Percentiles rank a stretch among this genome's conserved stretches.
These are phyloP conservation scores for Hypoxylon sp. DNA, from an alignment of 2,329 filamentous ascomycete genomes.

Conservation along the genomic window DNA sequence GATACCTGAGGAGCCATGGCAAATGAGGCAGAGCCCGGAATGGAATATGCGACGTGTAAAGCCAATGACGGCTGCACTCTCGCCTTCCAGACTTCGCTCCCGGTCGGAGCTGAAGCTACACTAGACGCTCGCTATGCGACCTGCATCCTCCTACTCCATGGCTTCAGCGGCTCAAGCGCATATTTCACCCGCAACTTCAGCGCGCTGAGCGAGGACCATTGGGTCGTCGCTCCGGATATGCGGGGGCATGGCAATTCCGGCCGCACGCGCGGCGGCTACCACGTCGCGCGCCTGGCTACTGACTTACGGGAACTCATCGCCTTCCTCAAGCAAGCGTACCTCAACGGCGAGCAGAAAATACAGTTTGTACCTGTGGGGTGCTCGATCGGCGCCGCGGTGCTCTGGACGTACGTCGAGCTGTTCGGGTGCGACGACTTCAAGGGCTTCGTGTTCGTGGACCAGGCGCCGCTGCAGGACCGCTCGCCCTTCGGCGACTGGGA, in stretches of 20 bases:
- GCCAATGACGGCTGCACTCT: slow-evolving; percentile 55
- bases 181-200: slow-evolving; percentile 56
- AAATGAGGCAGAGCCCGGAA: slow-evolving; percentile 36
- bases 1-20: slow-evolving; percentile 6
- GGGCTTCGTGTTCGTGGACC: slow-evolving; percentile 57
- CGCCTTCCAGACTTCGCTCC: slow-evolving; percentile 55
- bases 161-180: slow-evolving; percentile 57
- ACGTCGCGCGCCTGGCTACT: slow-evolving; percentile 57
- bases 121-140: slow-evolving; percentile 36
- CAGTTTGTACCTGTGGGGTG: slow-evolving; percentile 55
- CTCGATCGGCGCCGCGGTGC: slow-evolving; percentile 58
- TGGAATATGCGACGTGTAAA: slow-evolving; percentile 49
- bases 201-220: slow-evolving; percentile 48
- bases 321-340: slow-evolving; percentile 42
- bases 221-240: slow-evolving; percentile 58
- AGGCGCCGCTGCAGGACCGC: slow-evolving; percentile 58
- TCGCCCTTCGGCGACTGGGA: slow-evolving; percentile 53
- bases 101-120: slow-evolving; percentile 22
- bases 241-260: slow-evolving; percentile 56
- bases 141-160: slow-evolving; percentile 57
- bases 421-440: slow-evolving; percentile 53
- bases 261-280: slow-evolving; percentile 54
- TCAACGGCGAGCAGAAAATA: not conserved
- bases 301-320: slow-evolving; percentile 54
- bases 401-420: slow-evolving; percentile 58